Base-by-base conservation (phyloP, 2,329 filamentous ascomycete species). In the Diplodia seriata region DNA sequence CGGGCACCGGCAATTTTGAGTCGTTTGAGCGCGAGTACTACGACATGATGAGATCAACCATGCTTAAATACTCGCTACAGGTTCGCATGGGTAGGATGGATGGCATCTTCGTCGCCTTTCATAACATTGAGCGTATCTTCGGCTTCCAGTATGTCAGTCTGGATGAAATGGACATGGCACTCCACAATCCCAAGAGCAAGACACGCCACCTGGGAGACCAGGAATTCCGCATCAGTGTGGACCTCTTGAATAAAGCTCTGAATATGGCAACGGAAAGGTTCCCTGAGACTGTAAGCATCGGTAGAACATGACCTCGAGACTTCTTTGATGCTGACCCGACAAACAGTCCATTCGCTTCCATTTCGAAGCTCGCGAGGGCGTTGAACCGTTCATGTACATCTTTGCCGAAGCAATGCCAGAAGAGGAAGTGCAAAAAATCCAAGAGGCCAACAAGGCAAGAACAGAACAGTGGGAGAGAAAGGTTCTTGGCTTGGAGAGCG, bases 51-150 rank as follows among this genome's bases (percentile, higher is more conserved):
- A 87, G 96, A 65, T 88, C 94, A 1, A 95, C 94, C 0, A 94
- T 99, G 81, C 83, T 99, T 67, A 99, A 99, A 76, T 99, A 99
- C 78, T 97, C 94, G 11, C 84, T 99, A 36, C 95, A 99, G 80
- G 96, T 94, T 33, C 91, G 95, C 54, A 96, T 99, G 88, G 95
- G 96, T 20, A 89, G 94, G 61, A 99, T 99, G 96, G 94, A 99
- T 76, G 95, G 95, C 66, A 97, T 98, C 61, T 99, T 98, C 75
- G 91, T 98, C 26, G 95, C 95, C 2, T 99, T 89, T 77, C 95
- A 99, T 82, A 99, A 99, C 77, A 92, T 93, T 2, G 86, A 94
- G 79, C 91, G 94, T 67, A 97, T 99, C 61, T 99, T 99, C 76
- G 95, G 95, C 6, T 99, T 99, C 78, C 95, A 99, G 79, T 99